Percentiles rank a stretch among this genome's conserved stretches.
phyloP scores from a whole-genome alignment of 2,329 filamentous ascomycete species.

The Malbranchea cinnamomea region DNA sequence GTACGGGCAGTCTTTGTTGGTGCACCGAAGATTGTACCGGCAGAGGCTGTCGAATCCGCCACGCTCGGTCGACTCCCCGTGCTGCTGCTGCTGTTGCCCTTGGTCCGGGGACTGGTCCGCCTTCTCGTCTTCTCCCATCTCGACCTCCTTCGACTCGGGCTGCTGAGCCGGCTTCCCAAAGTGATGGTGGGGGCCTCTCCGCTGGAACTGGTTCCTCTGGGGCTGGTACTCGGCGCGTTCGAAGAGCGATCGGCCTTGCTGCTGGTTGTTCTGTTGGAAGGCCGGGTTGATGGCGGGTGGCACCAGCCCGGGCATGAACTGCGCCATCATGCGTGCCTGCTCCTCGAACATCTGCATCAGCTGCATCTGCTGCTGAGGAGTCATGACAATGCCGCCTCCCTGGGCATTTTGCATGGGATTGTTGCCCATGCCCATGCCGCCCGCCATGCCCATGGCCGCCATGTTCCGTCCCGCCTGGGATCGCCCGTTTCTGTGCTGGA shows the following conservation, averaged over 20 bases:
- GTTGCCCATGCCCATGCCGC: slow-evolving; percentile 12
- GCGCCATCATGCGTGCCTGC: slow-evolving; percentile 72
- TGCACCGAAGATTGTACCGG: slow-evolving; percentile 79
- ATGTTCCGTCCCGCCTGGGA: slow-evolving; percentile 30
- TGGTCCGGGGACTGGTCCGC: slow-evolving; percentile 19
- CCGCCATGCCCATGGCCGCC: slow-evolving; percentile 24
- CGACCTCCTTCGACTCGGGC: slow-evolving; percentile 12
- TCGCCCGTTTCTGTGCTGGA: slow-evolving; percentile 28
- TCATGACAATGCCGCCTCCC: slow-evolving; percentile 41
- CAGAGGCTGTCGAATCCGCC: slow-evolving; percentile 57
- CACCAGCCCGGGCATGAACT: slow-evolving; percentile 46
- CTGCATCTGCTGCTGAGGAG: slow-evolving; percentile 55
- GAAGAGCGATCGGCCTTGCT: slow-evolving; percentile 49
- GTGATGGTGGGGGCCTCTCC: slow-evolving; percentile 3
- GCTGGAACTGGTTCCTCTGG: slow-evolving; percentile 8
- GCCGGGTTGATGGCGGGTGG: slow-evolving; percentile 38
- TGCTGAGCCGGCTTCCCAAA: slow-evolving; percentile 5
- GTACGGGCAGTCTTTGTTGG: slow-evolving; percentile 78
- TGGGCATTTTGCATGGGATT: slow-evolving; percentile 24
- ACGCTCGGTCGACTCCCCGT: slow-evolving; percentile 36
- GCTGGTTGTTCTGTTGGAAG: slow-evolving; percentile 33
- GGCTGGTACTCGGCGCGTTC: slow-evolving; percentile 48
- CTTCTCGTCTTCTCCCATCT: slow-evolving; percentile 26
- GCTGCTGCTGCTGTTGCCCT: slow-evolving; percentile 12
- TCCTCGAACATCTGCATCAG: slow-evolving; percentile 69